Evolutionary conservation across 1,284 basidiomycete genomes (phyloP).

Genomic region (Trametes polyzona): DNA sequence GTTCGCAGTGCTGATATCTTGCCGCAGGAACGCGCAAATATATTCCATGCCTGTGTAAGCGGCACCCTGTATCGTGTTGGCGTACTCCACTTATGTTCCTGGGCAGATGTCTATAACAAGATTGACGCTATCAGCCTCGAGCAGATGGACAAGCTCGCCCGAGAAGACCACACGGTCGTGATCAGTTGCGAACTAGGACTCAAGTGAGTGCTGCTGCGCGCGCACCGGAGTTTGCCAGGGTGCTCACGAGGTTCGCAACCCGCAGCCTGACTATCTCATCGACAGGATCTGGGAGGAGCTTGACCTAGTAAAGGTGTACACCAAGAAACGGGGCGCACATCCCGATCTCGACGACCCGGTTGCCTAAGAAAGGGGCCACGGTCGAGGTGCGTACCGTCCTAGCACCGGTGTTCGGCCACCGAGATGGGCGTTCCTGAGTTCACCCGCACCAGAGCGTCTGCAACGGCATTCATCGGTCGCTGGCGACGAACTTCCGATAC

Average conservation of each 20-base stretch:
- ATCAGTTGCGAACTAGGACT: constrained; percentile 94
- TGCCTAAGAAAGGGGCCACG: constrained; percentile 88
- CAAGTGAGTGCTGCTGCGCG: constrained; percentile 54
- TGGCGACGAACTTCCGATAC: constrained; percentile 91
- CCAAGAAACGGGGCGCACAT: constrained; percentile 93
- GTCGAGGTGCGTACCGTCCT: constrained; percentile 68
- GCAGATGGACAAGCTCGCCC: constrained; percentile 87
- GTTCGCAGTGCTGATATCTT: constrained; percentile 1
- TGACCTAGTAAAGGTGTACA: constrained; percentile 92
- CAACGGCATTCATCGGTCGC: constrained; percentile 88
- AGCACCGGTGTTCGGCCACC: neutral
- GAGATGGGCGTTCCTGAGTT: constrained; percentile 18
- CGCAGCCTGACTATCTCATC: constrained; percentile 84
- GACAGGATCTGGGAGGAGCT: constrained; percentile 92
- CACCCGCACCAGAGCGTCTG: constrained; percentile 68
- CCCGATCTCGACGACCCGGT: constrained; percentile 95
- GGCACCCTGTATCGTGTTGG: constrained; percentile 1
- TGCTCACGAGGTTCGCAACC: constrained; percentile 3
- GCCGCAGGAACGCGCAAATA: constrained; percentile 87
- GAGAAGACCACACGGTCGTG: constrained; percentile 86
- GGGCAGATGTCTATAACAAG: constrained; percentile 92
- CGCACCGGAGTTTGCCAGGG: neutral
- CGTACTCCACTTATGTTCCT: constrained; percentile 9
- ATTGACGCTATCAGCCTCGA: constrained; percentile 91
- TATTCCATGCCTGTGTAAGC: constrained; percentile 83